Evolutionary conservation across 78 protist genomes (phyloP).

Genomic region (Emiliania huxleyi): DNA sequence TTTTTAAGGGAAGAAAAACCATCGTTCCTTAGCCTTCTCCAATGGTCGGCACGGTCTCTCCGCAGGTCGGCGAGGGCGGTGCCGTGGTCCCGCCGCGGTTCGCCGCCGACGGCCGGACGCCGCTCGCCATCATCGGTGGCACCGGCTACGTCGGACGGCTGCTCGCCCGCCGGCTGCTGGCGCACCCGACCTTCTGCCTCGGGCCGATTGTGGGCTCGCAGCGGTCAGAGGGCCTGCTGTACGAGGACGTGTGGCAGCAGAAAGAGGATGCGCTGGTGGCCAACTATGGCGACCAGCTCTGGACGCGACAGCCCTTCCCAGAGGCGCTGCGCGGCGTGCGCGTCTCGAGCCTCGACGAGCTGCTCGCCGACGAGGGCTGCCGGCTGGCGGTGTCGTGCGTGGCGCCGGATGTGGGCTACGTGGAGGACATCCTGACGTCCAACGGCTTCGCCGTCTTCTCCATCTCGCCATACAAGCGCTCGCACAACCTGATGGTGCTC

Average conservation of each 20-base stretch:
- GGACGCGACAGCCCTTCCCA: neutral
- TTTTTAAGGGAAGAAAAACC: too few relatives aligned
- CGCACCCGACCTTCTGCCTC: constrained; percentile 1
- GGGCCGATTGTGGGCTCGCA: neutral
- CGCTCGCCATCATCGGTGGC: neutral
- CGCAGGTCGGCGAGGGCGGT: neutral
- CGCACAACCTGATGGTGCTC: neutral
- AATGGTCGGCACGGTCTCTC: too few relatives aligned
- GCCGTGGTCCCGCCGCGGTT: neutral
- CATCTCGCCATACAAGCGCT: constrained; percentile 1
- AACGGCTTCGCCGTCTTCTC: neutral
- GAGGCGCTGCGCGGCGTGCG: neutral
- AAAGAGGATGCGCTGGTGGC: neutral
- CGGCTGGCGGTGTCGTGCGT: neutral
- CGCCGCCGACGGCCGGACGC: neutral
- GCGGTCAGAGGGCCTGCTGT: neutral
- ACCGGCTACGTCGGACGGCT: neutral
- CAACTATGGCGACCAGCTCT: neutral
- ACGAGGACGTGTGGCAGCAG: neutral
- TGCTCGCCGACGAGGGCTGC: neutral
- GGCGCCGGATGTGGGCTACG: neutral
- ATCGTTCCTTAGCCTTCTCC: too few relatives aligned
- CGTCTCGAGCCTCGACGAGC: neutral
- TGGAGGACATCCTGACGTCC: neutral
- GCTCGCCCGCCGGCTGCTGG: neutral